Percentiles rank a stretch among this genome's conserved stretches.
These are phyloP conservation scores for Trametes cubensis DNA, from an alignment of 768 basidiomycete species.

Conservation along the genomic window DNA sequence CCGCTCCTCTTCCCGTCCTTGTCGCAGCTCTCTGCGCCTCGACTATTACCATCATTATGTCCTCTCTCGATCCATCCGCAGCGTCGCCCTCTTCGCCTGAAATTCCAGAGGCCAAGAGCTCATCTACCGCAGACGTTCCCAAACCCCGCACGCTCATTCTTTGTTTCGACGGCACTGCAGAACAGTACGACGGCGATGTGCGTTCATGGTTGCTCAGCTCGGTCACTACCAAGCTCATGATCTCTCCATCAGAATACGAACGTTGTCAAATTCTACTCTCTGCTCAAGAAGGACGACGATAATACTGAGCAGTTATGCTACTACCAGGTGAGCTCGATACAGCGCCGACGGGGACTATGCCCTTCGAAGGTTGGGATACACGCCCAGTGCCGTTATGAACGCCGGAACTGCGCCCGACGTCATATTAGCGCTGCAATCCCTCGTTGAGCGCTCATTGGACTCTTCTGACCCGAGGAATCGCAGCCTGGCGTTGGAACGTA, in stretches of 20 bases:
- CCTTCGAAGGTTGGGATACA: not conserved
- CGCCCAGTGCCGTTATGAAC: too few species aligned
- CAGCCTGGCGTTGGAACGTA: slow-evolving; percentile 53
- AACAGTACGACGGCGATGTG: slow-evolving; percentile 53
- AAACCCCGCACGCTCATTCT: slow-evolving; percentile 54
- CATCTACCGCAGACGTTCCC: not conserved
- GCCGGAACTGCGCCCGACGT: not conserved
- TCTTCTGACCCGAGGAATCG: not conserved
- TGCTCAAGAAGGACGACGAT: slow-evolving; percentile 62
- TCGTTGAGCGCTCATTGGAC: too few species aligned
- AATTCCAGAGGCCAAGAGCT: not conserved
- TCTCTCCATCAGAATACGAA: slow-evolving; percentile 56
- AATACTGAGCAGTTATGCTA: slow-evolving; percentile 56
- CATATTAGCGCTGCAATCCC: not conserved
- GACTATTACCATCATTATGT: not conserved
- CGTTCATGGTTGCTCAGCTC: slow-evolving; percentile 19
- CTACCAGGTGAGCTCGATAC: slow-evolving; percentile 57
- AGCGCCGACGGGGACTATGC: too few species aligned
- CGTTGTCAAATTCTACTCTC: slow-evolving; percentile 66
- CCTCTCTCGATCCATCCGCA: not conserved
- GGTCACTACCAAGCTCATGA: not conserved
- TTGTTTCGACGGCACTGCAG: slow-evolving; percentile 72
- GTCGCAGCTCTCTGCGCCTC: not conserved
- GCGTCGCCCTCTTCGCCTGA: not conserved
- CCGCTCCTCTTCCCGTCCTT: not conserved